Base-by-base conservation (phyloP, 768 basidiomycete genomes). In the Mycena rosella region DNA sequence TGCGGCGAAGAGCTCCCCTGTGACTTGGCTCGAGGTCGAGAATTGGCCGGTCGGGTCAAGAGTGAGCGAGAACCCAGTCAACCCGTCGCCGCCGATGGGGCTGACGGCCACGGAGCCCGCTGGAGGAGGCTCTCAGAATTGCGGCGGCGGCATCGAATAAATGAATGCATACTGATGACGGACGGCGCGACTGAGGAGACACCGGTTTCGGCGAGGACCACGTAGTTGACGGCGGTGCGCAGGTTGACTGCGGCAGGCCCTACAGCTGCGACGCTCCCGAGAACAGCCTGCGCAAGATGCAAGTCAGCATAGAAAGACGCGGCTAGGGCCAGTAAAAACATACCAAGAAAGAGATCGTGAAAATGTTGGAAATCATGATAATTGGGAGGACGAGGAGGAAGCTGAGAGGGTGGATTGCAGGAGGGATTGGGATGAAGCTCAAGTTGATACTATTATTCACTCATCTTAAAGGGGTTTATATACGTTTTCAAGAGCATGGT, bases 231-330 rank as follows among this genome's bases (percentile, higher is more conserved):
- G 2, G 55, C 55, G 4, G 55, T 56, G 10, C 55, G 6, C 24
- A 56, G 26, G 18, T 56, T 56, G 11, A 56, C 55, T 2, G 55
- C 55, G 38, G 55, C 55, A 10, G 55, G 55, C 18, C 55, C 55
- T 3, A 42, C 24, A 27, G 55, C 55, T 11, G 26, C 14, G n/a
- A 56, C 55, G 17, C 38, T 27, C 24, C 44, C 44, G 13, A 45
- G 13, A 13, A n/a, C 44, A 5, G 20, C 13, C 44, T 45, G 44
- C n/a, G 9, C 3, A 13, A 18, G 22, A 45, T 5, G 44, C 22
- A 6, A 9, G 22, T 45, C 44, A 45, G 44, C 13, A 6, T 3
- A 22, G 44, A 7, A 22, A 18, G n/a, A n/a, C n/a, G n/a, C n/a
- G n/a, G n/a, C 13, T 3, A 7, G 13, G 22, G 20, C 10, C 44